These are phyloP conservation scores for Saccharomycopsis sp. DNA, from an alignment of 805 yeast genomes.

Conservation along the genomic window DNA sequence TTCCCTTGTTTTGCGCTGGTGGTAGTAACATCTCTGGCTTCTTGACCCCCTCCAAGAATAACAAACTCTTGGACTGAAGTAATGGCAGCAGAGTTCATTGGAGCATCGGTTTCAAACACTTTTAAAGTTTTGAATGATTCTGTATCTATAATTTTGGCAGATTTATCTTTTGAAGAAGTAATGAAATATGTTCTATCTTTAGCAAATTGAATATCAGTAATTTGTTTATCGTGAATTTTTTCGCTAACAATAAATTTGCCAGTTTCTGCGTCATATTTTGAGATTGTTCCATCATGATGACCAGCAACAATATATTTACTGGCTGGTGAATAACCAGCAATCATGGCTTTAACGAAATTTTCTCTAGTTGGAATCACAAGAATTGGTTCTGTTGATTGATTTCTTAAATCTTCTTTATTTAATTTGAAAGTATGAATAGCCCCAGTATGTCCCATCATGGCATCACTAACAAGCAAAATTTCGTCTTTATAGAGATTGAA, in stretches of 20 bases:
- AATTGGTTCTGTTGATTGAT: constrained; percentile 44
- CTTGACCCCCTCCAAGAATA: constrained; percentile 98
- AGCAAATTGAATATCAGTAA: constrained; percentile 87
- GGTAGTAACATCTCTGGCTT: constrained; percentile 97
- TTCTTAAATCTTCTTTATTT: constrained; percentile 35
- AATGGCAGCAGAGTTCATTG: constrained; percentile 89
- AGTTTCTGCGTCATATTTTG: constrained; percentile 67
- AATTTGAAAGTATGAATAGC: constrained; percentile 60
- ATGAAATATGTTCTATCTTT: constrained; percentile 82
- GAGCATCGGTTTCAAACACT: constrained; percentile 78
- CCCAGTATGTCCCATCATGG: constrained; percentile 85
- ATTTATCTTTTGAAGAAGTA: constrained; percentile 87
- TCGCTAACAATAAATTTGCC: constrained; percentile 56
- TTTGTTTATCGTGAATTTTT: constrained; percentile 62
- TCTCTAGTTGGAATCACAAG: constrained; percentile 51
- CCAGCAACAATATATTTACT: constrained; percentile 73
- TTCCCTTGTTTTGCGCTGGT: constrained; percentile 89
- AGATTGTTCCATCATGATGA: constrained; percentile 76
- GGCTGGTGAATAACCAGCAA: constrained; percentile 80
- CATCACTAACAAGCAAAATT: constrained; percentile 73
- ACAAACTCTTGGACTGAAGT: constrained; percentile 90
- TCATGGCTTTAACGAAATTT: constrained; percentile 54
- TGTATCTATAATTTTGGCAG: constrained; percentile 68
- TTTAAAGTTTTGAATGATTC: constrained; percentile 65
- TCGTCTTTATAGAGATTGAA: constrained; percentile 60